Evolutionary conservation across 176 grass and related monocot genomes (phyloP).

Genomic region (Leersia perrieri): DNA sequence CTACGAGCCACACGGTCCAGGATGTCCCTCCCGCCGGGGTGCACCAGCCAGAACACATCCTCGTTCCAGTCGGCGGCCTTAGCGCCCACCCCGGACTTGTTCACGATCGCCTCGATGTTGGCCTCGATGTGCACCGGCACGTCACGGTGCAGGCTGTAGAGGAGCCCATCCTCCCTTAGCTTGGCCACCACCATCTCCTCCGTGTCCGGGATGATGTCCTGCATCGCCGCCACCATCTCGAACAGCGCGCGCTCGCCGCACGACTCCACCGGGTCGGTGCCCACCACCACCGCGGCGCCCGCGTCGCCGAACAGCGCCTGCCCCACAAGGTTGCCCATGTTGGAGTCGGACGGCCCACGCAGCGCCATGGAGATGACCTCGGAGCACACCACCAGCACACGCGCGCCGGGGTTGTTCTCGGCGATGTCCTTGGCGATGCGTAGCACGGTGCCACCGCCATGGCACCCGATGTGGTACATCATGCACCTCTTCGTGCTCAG

Average conservation of each 20-base stretch:
- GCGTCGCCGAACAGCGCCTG: too few species aligned
- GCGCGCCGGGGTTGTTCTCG: conserved; percentile 50
- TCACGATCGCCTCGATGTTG: not conserved
- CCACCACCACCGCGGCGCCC: too few species aligned
- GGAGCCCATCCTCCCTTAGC: too few species aligned
- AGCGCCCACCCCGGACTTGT: not conserved
- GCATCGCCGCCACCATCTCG: too few species aligned
- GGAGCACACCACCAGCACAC: conserved; percentile 57
- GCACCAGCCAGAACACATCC: conserved; percentile 57
- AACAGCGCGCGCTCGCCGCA: too few species aligned
- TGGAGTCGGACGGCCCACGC: conserved; percentile 42
- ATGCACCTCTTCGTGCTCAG: conserved; percentile 51
- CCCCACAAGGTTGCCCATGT: not conserved
- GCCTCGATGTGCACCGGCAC: too few species aligned
- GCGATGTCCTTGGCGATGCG: conserved; percentile 65
- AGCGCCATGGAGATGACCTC: conserved; percentile 55
- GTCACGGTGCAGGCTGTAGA: too few species aligned
- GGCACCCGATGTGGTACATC: conserved; percentile 61
- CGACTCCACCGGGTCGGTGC: too few species aligned
- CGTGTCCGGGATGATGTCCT: too few species aligned
- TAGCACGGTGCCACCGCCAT: conserved; percentile 43
- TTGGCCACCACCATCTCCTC: too few species aligned
- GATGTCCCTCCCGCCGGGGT: conserved; percentile 52
- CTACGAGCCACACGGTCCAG: conserved; percentile 48
- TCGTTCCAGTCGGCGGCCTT: conserved; percentile 54